phyloP scores from a whole-genome alignment of 164 flowering plant species.

The Akebia trifoliata region DNA sequence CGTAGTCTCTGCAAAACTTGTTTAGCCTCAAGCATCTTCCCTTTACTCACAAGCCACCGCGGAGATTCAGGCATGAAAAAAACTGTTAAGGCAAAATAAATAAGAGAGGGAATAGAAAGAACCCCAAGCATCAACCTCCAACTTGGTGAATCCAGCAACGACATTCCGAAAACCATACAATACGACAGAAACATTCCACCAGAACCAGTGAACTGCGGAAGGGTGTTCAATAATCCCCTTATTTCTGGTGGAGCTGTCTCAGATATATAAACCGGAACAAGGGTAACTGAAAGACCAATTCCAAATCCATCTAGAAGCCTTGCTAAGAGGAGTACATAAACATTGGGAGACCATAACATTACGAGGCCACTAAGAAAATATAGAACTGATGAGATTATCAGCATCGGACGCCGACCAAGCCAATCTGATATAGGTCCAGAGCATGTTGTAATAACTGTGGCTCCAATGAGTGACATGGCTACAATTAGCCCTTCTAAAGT shows the following conservation, averaged over 20 bases:
- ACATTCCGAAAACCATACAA: constrained; percentile 90
- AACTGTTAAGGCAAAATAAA: constrained; percentile 56
- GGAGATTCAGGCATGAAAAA: constrained; percentile 95
- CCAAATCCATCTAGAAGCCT: constrained; percentile 91
- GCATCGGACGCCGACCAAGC: constrained; percentile 88
- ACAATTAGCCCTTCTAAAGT: constrained; percentile 77
- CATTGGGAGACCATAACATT: constrained; percentile 97
- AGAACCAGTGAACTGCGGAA: constrained; percentile 88
- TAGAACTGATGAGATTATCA: constrained; percentile 67
- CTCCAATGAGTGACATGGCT: constrained; percentile 94
- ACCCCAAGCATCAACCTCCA: constrained; percentile 96
- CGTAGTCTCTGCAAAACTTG: constrained; percentile 71
- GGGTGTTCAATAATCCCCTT: constrained; percentile 78
- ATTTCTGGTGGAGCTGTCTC: constrained; percentile 94
- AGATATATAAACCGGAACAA: constrained; percentile 83
- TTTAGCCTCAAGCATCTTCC: constrained; percentile 86
- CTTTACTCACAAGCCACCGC: constrained; percentile 97
- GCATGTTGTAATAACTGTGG: constrained; percentile 71
- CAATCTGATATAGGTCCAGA: constrained; percentile 79
- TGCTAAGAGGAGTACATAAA: constrained; percentile 66
- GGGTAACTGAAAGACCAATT: constrained; percentile 80
- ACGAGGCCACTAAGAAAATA: constrained; percentile 76
- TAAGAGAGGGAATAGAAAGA: constrained; percentile 72
- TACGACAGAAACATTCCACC: constrained; percentile 85
- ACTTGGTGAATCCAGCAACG: constrained; percentile 52